Base-by-base conservation (phyloP, 2,329 filamentous ascomycete species). In the Aschersonia sp. region DNA sequence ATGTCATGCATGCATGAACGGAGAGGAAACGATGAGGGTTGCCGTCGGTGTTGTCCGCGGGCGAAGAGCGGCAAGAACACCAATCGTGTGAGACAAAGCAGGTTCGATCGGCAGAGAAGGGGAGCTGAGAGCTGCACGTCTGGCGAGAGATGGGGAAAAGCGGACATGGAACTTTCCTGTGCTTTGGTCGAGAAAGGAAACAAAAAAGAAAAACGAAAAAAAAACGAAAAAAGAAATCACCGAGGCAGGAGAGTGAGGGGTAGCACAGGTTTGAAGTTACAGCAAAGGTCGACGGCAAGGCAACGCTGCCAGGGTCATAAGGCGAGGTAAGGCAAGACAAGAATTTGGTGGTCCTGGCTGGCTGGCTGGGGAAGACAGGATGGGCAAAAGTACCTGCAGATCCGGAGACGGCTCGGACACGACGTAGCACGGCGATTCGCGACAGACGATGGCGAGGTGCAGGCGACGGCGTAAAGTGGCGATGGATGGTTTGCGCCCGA, bases 341-440 rank as follows among this genome's bases (percentile, higher is more conserved):
- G 29, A 41, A 39, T 9, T 11, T n/a, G 43, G 30, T n/a, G 32
- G 32, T 29, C 12, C 14, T 30, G 44, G 32, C 30, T 41, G 44
- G 32, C 30, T 41, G 29, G 45, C 14, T 32, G 43, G 40, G 43
- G 29, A 44, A 31, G 47, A 45, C 40, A 43, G 42, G 45, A 49
- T 45, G 51, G 48, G 50, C 39, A 41, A 43, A 51, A 52, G 50
- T 54, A 50, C 53, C 53, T 56, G 52, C 53, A 55, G 53, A 52
- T 55, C 52, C 53, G 47, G 48, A 44, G 47, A 48, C 49, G 51
- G 47, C 4, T 48, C 40, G 44, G 43, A 48, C 47, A 39, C 39
- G 47, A 30, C 32, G 35, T 22, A 22, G 22, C 22, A 22, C 22
- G 22, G 22, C 22, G 22, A 22, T 22, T 22, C 22, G 22, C 22